phyloP scores from a whole-genome alignment of 2,329 filamentous ascomycete genomes.

The Fusarium cicatricum region DNA sequence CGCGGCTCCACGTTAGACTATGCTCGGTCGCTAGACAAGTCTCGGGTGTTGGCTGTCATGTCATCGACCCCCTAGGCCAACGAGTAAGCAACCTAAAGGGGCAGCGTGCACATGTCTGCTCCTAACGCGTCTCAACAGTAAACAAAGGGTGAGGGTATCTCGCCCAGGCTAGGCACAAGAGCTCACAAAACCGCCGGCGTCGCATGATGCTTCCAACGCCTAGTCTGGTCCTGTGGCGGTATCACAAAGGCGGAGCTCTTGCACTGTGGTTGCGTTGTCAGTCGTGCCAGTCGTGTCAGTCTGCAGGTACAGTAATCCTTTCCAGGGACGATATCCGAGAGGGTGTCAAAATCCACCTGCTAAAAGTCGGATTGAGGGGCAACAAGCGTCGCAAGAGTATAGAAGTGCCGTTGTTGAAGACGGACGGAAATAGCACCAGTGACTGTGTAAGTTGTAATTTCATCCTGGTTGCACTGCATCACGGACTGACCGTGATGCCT shows the following conservation, averaged over 20 bases:
- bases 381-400: not conserved
- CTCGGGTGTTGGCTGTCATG: constrained; percentile 26
- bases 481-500: constrained; percentile 10
- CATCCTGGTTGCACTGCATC: constrained; percentile 15
- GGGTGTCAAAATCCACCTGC: constrained; percentile 6
- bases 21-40: constrained; percentile 7
- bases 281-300: constrained; percentile 3
- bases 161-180: not conserved
- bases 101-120: not conserved
- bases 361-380: not conserved
- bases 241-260: constrained; percentile 8
- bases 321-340: constrained; percentile 5
- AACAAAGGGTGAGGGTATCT: constrained; percentile 14
- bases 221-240: constrained; percentile 18
- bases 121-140: constrained; percentile 19
- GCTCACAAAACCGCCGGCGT: constrained; percentile 23
- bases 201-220: constrained; percentile 9
- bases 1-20: constrained; percentile 16
- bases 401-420: not conserved
- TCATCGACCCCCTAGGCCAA: not conserved
- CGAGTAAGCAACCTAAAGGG: no score
- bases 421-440: constrained; percentile 25
- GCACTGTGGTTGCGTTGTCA: no score
- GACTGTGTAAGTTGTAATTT: constrained; percentile 14
- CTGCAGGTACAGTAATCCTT: constrained; percentile 3